A percentile compares a stretch with the other conserved stretches of the same genome.
phyloP scores from a whole-genome alignment of 768 basidiomycete species.

The Tylopilus intermedius region DNA sequence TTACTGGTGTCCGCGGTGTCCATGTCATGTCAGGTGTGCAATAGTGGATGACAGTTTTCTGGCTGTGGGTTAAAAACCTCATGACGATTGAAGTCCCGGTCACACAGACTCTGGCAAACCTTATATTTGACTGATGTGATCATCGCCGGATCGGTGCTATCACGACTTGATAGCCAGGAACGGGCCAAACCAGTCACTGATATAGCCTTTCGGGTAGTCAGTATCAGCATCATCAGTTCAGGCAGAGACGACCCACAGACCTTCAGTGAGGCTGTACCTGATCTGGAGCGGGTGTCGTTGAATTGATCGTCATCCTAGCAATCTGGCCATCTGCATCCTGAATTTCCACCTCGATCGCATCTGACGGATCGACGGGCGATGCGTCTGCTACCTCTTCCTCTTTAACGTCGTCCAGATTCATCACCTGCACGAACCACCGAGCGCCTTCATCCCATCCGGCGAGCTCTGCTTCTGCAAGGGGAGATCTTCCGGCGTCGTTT shows the following conservation, averaged over 20 bases:
- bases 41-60: background rate
- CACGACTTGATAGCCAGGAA: background rate
- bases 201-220: background rate
- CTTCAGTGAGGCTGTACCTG: background rate
- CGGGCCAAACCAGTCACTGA: background rate
- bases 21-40: background rate
- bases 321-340: conserved; percentile 67
- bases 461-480: conserved; percentile 78
- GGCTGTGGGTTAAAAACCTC: too few relatives aligned
- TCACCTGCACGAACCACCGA: conserved; percentile 74
- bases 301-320: conserved; percentile 53
- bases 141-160: background rate
- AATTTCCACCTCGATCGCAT: conserved; percentile 63
- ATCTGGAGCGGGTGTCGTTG: background rate
- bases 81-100: background rate
- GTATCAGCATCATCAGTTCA: background rate
- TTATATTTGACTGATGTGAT: background rate
- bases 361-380: conserved; percentile 25
- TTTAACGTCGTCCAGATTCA: conserved; percentile 59
- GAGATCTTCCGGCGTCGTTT: conserved; percentile 66
- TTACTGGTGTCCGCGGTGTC: background rate
- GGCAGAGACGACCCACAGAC: background rate
- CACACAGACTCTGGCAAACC: background rate
- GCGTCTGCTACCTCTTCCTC: conserved; percentile 26
- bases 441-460: conserved; percentile 82